phyloP scores from a whole-genome alignment of 2,329 filamentous ascomycete genomes.

The Pseudonectria foliicola region DNA sequence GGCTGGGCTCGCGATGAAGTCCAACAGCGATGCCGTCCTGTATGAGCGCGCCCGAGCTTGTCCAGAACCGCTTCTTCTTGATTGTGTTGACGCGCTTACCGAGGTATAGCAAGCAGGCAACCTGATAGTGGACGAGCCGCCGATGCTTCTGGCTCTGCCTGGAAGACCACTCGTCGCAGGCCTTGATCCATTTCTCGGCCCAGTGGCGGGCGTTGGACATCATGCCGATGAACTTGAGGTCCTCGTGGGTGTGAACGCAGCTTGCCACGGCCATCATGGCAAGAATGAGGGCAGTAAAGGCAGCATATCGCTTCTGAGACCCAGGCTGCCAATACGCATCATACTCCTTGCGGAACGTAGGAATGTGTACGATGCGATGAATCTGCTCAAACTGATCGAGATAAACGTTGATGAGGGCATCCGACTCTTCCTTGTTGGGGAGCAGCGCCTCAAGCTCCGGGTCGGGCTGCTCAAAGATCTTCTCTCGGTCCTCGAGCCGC shows the following conservation, averaged over 20 bases:
- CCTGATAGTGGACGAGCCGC: conserved; percentile 53
- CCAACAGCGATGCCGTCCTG: conserved; percentile 53
- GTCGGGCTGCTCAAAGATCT: conserved; percentile 40
- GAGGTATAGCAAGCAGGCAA: conserved; percentile 52
- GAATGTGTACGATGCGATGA: conserved; percentile 52
- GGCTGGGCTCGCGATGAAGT: conserved; percentile 51
- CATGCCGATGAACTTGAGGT: conserved; percentile 49
- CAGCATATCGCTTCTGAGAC: conserved; percentile 37
- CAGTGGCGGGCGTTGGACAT: conserved; percentile 49
- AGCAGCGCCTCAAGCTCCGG: conserved; percentile 43
- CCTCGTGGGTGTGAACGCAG: conserved; percentile 46
- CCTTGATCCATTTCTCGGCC: conserved; percentile 50
- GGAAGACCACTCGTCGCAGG: conserved; percentile 46
- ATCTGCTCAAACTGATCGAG: conserved; percentile 50
- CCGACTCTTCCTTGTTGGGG: conserved; percentile 40
- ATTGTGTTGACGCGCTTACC: conserved; percentile 56
- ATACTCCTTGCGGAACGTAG: conserved; percentile 51
- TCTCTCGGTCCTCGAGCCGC: conserved; percentile 45
- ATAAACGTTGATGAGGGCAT: conserved; percentile 43
- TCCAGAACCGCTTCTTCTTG: conserved; percentile 60
- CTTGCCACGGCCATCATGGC: conserved; percentile 53
- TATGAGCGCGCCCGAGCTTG: conserved; percentile 46
- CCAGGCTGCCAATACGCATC: conserved; percentile 45
- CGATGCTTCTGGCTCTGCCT: conserved; percentile 56
- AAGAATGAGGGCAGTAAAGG: conserved; percentile 52